These are phyloP conservation scores for Phytophthora fragariae DNA, from an alignment of 352 stramenopile genomes.

Conservation along the genomic window DNA sequence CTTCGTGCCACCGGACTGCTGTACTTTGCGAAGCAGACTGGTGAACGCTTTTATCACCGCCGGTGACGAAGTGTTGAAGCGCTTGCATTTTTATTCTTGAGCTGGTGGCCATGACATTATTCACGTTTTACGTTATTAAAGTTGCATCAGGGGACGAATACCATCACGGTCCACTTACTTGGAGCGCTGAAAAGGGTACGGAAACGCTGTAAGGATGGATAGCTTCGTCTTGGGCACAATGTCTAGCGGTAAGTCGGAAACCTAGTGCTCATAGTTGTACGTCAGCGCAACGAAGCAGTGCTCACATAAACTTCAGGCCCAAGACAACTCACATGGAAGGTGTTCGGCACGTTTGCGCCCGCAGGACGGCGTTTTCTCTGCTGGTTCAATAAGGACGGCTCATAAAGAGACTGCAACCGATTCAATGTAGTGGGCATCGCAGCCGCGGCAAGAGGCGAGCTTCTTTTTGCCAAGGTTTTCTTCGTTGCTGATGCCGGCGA, in stretches of 20 bases:
- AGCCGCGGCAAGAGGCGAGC: conserved; percentile 1
- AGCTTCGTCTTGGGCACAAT: conserved; percentile 65
- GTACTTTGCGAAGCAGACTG: conserved; percentile 19
- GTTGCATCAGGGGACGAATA: background rate
- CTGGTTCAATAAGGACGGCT: conserved; percentile 25
- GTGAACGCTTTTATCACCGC: background rate
- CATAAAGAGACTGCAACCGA: conserved; percentile 52
- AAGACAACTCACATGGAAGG: conserved; percentile 32
- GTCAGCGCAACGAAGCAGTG: background rate
- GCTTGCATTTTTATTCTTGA: conserved; percentile 48
- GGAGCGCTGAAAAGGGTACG: conserved; percentile 66
- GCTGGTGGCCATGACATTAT: conserved; percentile 21
- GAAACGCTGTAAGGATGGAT: conserved; percentile 67
- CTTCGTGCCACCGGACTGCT: conserved; percentile 67
- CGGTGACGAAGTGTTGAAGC: conserved; percentile 39
- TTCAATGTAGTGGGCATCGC: conserved; percentile 15
- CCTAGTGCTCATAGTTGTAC: conserved; percentile 28
- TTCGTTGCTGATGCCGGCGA: conserved; percentile 1
- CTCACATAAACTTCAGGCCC: background rate
- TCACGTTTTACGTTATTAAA: conserved; percentile 2
- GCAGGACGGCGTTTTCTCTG: conserved; percentile 25
- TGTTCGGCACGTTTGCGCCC: conserved; percentile 28
- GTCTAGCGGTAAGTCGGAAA: conserved; percentile 60
- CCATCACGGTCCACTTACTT: conserved; percentile 46
- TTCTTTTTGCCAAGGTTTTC: conserved; percentile 1